phyloP scores from a whole-genome alignment of 305 asterid genomes.

The Euphrasia arctica region DNA sequence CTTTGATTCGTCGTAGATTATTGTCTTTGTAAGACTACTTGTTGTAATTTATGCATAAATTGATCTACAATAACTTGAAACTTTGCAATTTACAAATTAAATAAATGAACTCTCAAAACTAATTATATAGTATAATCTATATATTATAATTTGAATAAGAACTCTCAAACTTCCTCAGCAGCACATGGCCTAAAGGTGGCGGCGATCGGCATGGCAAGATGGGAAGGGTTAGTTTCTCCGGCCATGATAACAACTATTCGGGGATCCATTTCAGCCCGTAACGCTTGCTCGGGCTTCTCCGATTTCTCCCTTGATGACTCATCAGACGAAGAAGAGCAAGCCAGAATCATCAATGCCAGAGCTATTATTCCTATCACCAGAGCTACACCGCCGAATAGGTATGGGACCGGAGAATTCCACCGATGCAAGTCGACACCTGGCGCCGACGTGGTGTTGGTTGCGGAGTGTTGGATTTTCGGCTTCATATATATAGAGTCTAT shows the following conservation, averaged over 20 bases:
- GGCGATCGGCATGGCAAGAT: not conserved
- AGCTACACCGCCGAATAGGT: constrained; percentile 50
- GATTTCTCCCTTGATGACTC: not conserved
- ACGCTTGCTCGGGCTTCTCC: not conserved
- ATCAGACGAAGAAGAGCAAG: constrained; percentile 30
- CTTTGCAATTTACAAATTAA: not conserved
- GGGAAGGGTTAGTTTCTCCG: not conserved
- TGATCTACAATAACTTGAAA: not conserved
- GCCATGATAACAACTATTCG: constrained; percentile 5
- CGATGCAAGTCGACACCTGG: constrained; percentile 26
- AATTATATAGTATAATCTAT: not conserved
- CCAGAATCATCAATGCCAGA: constrained; percentile 43
- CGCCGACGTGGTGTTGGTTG: constrained; percentile 28
- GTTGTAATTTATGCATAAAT: no score
- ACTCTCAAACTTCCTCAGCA: not conserved
- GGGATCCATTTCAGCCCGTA: constrained; percentile 1
- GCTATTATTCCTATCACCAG: constrained; percentile 41
- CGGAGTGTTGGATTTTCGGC: constrained; percentile 29
- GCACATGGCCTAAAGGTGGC: not conserved
- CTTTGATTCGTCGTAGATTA: no score
- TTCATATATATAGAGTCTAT: constrained; percentile 20
- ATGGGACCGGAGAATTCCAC: constrained; percentile 54
- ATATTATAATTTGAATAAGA: not conserved
- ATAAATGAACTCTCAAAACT: not conserved
- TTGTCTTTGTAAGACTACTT: no score